A percentile compares a stretch with the other conserved stretches of the same genome.
Evolutionary conservation across 495 filamentous ascomycete species (phyloP).

Genomic region (Physcia stellaris): DNA sequence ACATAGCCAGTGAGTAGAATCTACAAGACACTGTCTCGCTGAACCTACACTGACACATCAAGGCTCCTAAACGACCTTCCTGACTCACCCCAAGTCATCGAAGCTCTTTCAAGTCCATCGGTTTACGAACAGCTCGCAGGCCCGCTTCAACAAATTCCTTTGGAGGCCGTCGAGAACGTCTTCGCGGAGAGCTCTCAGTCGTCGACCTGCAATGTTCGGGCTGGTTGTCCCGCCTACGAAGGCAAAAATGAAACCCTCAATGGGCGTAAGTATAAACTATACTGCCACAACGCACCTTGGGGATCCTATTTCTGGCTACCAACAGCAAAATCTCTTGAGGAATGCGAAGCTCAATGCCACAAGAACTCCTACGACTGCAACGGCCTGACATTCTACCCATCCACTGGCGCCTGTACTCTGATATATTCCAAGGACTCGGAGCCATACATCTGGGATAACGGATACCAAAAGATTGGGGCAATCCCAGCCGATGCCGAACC

Average conservation of each 20-base stretch:
- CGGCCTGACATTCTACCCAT: background rate
- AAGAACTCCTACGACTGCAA: slow-evolving; percentile 1
- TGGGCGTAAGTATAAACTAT: background rate
- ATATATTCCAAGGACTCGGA: background rate
- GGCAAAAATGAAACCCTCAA: slow-evolving; percentile 1
- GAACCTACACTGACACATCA: no score
- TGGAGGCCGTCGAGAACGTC: background rate
- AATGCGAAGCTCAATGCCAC: slow-evolving; percentile 1
- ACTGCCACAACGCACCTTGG: slow-evolving; percentile 1
- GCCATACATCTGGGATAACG: slow-evolving; percentile 2
- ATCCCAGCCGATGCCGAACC: background rate
- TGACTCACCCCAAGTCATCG: background rate
- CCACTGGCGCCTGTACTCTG: slow-evolving; percentile 1
- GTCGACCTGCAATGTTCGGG: background rate
- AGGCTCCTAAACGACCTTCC: no score
- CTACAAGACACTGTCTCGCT: no score
- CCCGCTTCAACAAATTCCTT: background rate
- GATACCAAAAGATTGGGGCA: background rate
- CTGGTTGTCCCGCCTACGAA: background rate
- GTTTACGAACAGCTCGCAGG: background rate
- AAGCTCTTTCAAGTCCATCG: background rate
- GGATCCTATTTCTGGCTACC: slow-evolving; percentile 1
- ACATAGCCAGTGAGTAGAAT: no score
- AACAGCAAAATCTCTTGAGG: background rate
- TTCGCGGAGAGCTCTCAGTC: background rate